Percentiles rank a stretch among this genome's conserved stretches.
These are phyloP conservation scores for Candida tallmaniae DNA, from an alignment of 805 yeast genomes.

Conservation along the genomic window DNA sequence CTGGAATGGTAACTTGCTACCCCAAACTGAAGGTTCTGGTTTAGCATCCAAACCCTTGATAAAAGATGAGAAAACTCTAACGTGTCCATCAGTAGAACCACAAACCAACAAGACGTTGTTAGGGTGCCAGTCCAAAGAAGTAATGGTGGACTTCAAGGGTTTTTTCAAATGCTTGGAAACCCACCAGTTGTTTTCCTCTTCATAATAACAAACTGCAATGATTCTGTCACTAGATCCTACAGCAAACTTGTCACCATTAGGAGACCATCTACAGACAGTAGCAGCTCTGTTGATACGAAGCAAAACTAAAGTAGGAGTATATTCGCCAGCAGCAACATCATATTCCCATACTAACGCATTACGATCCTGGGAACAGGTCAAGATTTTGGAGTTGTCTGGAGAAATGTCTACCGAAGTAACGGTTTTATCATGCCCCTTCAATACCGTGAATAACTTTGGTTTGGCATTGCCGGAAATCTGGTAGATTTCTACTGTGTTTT, in stretches of 20 bases:
- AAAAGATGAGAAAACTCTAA: slow-evolving; percentile 49
- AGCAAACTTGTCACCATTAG: slow-evolving; percentile 91
- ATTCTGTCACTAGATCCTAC: slow-evolving; percentile 95
- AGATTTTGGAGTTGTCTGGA: slow-evolving; percentile 72
- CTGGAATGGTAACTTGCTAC: slow-evolving; percentile 90
- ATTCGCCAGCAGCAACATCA: slow-evolving; percentile 53
- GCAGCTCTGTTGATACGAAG: slow-evolving; percentile 95
- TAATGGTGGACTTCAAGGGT: slow-evolving; percentile 85
- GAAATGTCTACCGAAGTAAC: slow-evolving; percentile 95
- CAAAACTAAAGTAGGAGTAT: slow-evolving; percentile 85
- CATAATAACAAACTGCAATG: slow-evolving; percentile 94
- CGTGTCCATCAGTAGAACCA: slow-evolving; percentile 61
- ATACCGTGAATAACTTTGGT: slow-evolving; percentile 60
- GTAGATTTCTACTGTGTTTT: slow-evolving; percentile 70
- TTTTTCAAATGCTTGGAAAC: slow-evolving; percentile 94
- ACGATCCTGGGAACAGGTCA: slow-evolving; percentile 96
- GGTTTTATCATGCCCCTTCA: slow-evolving; percentile 85
- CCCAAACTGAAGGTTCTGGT: slow-evolving; percentile 86
- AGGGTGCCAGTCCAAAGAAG: slow-evolving; percentile 88
- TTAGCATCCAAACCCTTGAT: slow-evolving; percentile 84
- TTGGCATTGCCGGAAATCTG: slow-evolving; percentile 41
- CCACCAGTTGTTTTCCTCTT: slow-evolving; percentile 99
- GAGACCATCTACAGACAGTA: slow-evolving; percentile 91
- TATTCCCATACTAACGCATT: slow-evolving; percentile 94
- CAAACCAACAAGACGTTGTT: slow-evolving; percentile 82